Evolutionary conservation across 1,284 basidiomycete species (phyloP).

Genomic region (Trichosporon coremiiforme): DNA sequence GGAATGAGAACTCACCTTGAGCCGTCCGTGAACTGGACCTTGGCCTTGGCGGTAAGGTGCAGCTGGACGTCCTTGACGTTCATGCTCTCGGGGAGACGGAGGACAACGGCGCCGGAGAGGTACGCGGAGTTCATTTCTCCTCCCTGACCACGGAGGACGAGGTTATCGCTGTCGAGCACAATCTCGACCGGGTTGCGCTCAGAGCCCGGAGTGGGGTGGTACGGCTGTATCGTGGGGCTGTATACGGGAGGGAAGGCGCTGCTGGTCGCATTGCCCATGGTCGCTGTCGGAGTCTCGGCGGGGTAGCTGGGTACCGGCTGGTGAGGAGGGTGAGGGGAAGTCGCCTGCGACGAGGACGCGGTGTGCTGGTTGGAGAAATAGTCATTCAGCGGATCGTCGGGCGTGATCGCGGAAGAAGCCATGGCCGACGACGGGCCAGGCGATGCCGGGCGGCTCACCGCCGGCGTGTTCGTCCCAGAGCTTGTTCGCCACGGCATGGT

Average conservation of each 20-base stretch:
- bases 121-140: slow-evolving; percentile 76
- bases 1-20: slow-evolving; percentile 64
- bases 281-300: neutral
- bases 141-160: slow-evolving; percentile 76
- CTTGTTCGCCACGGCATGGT: slow-evolving; percentile 14
- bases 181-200: slow-evolving; percentile 65
- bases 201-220: neutral
- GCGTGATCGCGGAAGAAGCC: slow-evolving; percentile 19
- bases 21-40: slow-evolving; percentile 65
- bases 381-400: slow-evolving; percentile 35
- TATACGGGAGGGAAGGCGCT: neutral
- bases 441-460: slow-evolving; percentile 8
- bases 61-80: slow-evolving; percentile 84
- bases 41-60: slow-evolving; percentile 78
- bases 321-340: neutral
- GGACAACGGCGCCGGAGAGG: slow-evolving; percentile 69
- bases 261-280: neutral
- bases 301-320: neutral
- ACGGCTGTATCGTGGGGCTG: neutral
- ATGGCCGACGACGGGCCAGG: neutral
- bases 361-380: slow-evolving; percentile 28
- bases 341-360: neutral
- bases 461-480: neutral
- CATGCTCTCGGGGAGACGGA: slow-evolving; percentile 76
- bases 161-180: slow-evolving; percentile 67